Evolutionary conservation across 768 basidiomycete species (phyloP), one percentile per base, ranked within the genome.

Genomic region (Mycena olivaceomarginata): DNA sequence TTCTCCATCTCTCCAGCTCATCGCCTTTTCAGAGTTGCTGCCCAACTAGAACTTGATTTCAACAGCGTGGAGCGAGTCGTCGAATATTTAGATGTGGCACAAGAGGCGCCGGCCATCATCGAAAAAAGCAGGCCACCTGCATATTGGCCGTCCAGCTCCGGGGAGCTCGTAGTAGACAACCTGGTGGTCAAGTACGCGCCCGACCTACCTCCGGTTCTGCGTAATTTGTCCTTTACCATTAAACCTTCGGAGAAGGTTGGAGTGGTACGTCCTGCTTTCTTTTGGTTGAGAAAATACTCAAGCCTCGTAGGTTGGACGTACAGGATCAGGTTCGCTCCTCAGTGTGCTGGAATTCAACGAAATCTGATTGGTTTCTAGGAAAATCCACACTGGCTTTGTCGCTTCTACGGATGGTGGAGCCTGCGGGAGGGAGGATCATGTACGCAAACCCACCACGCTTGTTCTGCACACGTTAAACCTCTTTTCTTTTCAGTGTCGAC

Each of bases 1-100:
- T 5, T 46, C 22, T n/a, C 25, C 39, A 25, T 43, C 22, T 16
- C 62, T 60, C 51, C 22, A 71, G 71, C 75, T 79, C 74, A 68
- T 53, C 20, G 45, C 18, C 40, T 16, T 43, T 67, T 65, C 75
- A 92, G 92, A 78, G 93, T 94, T 11, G 90, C 91, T 63, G 94
- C 94, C 4, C 93, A 94, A 78, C 83, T 94, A 2, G 94, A 94
- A 81, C 88, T 94, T 15, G 93, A 94, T 79, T 94, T 94, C 84
- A 94, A 94, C 80, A 92, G 93, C 51, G 91, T 95, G 2, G 94
- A 95, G 80, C 91, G 94, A 73, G 92, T 95, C 31, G 89, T 91
- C 18, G 94, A 94, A 82, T 95, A 95, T 81, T 86, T 94, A 22
- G 90, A 91, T 46, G 89, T 94, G 10, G 89, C 91, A 2, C 93